These are phyloP conservation scores for Colletotrichum sp. DNA, from an alignment of 2,329 filamentous ascomycete genomes.

Conservation along the genomic window DNA sequence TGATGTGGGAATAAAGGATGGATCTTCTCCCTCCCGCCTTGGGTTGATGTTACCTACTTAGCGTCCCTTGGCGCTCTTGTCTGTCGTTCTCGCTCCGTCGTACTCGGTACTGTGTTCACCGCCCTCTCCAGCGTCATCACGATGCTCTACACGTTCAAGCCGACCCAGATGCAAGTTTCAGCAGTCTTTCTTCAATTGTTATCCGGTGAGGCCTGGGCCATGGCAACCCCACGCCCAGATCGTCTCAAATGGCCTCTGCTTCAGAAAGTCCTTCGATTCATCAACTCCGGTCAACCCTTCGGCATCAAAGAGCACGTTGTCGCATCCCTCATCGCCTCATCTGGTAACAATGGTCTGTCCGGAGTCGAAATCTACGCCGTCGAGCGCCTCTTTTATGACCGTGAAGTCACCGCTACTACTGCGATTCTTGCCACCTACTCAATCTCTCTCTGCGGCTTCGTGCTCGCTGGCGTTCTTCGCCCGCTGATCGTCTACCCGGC, in stretches of 20 bases:
- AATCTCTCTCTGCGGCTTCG: constrained; percentile 31
- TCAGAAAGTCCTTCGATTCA: constrained; percentile 5
- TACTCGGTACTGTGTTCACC: constrained; percentile 20
- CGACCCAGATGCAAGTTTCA: constrained; percentile 21
- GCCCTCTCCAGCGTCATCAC: constrained; percentile 25
- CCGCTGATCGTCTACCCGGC: constrained; percentile 34
- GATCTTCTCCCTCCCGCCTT: background rate
- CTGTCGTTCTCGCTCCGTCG: constrained; percentile 1
- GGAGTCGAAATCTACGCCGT: constrained; percentile 25
- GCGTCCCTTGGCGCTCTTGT: background rate
- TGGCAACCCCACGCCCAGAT: constrained; percentile 10
- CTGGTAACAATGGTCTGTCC: constrained; percentile 22
- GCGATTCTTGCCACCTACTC: constrained; percentile 31
- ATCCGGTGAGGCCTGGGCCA: constrained; percentile 18
- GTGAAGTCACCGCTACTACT: constrained; percentile 25
- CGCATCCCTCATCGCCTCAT: constrained; percentile 23
- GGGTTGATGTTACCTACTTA: fast-evolving
- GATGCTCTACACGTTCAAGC: constrained; percentile 23
- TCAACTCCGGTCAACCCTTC: constrained; percentile 22
- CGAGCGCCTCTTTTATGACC: constrained; percentile 23
- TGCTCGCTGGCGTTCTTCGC: constrained; percentile 29
- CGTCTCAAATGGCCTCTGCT: constrained; percentile 2
- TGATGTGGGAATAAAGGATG: background rate
- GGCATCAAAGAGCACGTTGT: constrained; percentile 25
- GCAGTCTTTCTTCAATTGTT: constrained; percentile 21